phyloP scores from a whole-genome alignment of 768 basidiomycete genomes.

The Lactifluus pinguis region DNA sequence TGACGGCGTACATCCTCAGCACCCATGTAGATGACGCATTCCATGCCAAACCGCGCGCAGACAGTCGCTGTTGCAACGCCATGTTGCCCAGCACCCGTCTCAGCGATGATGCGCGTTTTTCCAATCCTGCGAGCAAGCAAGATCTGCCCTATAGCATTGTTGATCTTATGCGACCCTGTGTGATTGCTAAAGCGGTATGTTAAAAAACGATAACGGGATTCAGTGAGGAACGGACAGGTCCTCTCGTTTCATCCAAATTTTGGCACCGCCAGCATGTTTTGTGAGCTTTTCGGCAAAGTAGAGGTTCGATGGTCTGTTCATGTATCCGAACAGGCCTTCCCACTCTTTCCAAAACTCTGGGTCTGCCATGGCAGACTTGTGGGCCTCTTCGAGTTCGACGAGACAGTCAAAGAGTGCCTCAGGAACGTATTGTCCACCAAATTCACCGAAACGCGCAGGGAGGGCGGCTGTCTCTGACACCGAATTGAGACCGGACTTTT shows the following conservation, averaged over 20 bases:
- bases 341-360: slow-evolving; percentile 92
- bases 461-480: slow-evolving; percentile 39
- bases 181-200: slow-evolving; percentile 57
- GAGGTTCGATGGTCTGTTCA: slow-evolving; percentile 86
- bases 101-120: slow-evolving; percentile 95
- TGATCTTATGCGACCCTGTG: slow-evolving; percentile 98
- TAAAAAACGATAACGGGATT: background rate
- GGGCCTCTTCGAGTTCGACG: slow-evolving; percentile 82
- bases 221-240: slow-evolving; percentile 46
- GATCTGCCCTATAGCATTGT: slow-evolving; percentile 98
- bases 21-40: slow-evolving; percentile 98
- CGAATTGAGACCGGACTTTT: slow-evolving; percentile 24
- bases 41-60: slow-evolving; percentile 91
- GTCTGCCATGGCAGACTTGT: slow-evolving; percentile 78
- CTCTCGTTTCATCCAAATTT: slow-evolving; percentile 96
- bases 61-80: slow-evolving; percentile 98
- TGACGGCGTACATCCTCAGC: slow-evolving; percentile 94
- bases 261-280: slow-evolving; percentile 83
- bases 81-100: slow-evolving; percentile 98
- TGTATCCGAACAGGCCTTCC: slow-evolving; percentile 80
- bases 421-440: slow-evolving; percentile 96
- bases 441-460: slow-evolving; percentile 85
- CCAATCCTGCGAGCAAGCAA: slow-evolving; percentile 89
- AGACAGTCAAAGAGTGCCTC: slow-evolving; percentile 93
- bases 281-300: slow-evolving; percentile 91